Evolutionary conservation across 805 yeast genomes (phyloP), one percentile per base, ranked within the genome.

Genomic region (Kodamaea fukazawae): DNA sequence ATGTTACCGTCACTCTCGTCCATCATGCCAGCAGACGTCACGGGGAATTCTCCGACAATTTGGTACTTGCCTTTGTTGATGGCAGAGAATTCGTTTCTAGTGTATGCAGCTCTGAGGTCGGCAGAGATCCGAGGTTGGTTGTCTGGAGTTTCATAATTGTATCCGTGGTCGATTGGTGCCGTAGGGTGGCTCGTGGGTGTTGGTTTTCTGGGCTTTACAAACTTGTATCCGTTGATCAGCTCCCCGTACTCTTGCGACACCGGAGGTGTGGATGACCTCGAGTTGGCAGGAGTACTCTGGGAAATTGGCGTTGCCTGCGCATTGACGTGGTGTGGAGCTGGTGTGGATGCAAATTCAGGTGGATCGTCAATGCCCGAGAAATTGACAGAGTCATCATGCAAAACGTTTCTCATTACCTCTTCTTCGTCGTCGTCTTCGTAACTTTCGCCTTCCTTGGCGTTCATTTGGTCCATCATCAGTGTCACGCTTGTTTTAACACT

Each of bases 201-300:
- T 36, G 33, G 49, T 44, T 43, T 38, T 12, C 29, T 34, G 1
- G 65, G 61, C 27, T 67, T 60, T 4, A 75, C 61, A 51, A 73
- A 73, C 34, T 60, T 57, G 47, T 64, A 75, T 1, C 78, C 79
- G 36, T 68, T 60, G 11, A 65, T 58, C 3, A 50, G 42, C 1
- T 63, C 61, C 1, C 75, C 76, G 42, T 54, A 65, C 32, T 63
- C 71, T 29, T 50, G 40, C 3, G 40, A 38, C 17, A 17, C 22
- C 3, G 55, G 52, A 7, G 71, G 66, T 5, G 68, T 55, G 8
- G 65, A 55, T 4, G 67, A 54, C 32, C 71, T 47, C 1, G 70
- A 64, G 40, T 65, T 67, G 13, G 72, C 62, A 7, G 73, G 73
- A 0, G 73, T 68, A 4, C 70, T 63, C 44, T 65, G 72, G 4